Conservation (phyloP, 2,329 filamentous ascomycete species). For the Microdochium nivale region DNA sequence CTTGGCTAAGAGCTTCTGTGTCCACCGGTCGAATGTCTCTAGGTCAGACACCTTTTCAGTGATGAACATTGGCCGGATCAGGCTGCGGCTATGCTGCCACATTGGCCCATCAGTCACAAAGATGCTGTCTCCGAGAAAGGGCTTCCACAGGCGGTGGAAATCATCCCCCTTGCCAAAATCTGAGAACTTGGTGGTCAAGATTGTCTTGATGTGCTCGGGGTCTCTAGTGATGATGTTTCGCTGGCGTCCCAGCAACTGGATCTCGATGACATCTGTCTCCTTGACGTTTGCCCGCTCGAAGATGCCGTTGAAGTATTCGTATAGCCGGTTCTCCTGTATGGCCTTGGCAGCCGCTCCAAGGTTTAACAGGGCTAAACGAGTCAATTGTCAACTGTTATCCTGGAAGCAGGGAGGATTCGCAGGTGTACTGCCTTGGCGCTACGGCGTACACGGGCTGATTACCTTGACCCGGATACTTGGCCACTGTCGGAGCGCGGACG, state of each 20-base stretch:
- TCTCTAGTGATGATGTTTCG: constrained; percentile 40
- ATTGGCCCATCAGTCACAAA: constrained; percentile 41
- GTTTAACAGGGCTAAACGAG: constrained; percentile 8
- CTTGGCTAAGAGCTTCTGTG: constrained; percentile 46
- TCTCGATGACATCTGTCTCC: constrained; percentile 26
- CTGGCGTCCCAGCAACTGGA: constrained; percentile 19
- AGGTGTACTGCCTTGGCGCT: neutral
- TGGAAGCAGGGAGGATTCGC: neutral
- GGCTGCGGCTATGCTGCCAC: constrained; percentile 45
- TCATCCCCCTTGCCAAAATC: constrained; percentile 38
- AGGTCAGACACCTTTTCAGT: constrained; percentile 39
- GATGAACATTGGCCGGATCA: constrained; percentile 45
- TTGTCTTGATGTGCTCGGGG: constrained; percentile 47
- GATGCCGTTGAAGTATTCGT: constrained; percentile 20
- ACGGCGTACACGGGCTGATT: constrained; percentile 1
- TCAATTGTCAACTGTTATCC: constrained; percentile 3
- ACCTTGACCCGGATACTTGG: constrained; percentile 25
- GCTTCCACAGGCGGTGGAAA: constrained; percentile 33
- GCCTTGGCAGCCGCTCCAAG: constrained; percentile 16
- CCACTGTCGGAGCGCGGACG: constrained; percentile 20
- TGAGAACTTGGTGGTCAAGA: constrained; percentile 47
- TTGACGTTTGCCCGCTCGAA: constrained; percentile 18
- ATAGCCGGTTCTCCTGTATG: constrained; percentile 21
- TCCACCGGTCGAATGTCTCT: constrained; percentile 50
- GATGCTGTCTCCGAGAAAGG: constrained; percentile 46